Evolutionary conservation across 148 eudicot genomes (phyloP), one percentile per base, ranked within the genome.

Genomic region (Nepenthes gracilis): DNA sequence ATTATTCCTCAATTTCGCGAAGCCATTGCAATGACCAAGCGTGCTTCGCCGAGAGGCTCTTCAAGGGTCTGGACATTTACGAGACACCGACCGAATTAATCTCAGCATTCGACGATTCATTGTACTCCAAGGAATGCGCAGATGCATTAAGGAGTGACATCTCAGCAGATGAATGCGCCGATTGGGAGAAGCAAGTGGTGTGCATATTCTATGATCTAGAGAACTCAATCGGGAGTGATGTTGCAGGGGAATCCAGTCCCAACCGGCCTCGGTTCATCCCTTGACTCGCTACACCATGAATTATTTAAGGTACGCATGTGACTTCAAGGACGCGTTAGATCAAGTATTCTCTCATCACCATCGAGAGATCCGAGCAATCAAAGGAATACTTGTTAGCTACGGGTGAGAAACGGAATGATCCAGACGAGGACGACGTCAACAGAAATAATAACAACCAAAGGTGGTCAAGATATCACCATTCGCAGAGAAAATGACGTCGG

Each of bases 281-380:
- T 71, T 92, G 54, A 88, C 96, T 9, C 83, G 97, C 0, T 88
- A 88, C 72, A 93, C 86, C 10, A 78, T 92, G 86, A 92, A 92
- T 54, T 88, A 85, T 63, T 64, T 92, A 0, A 57, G 80, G 55
- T 83, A 81, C n/a, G 79, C 97, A 0, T 81, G 93, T 37, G 96
- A 88, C 61, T 92, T 78, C 63, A 85, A 74, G 55, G 80, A 81
- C 11, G 67, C 86, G 2, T 68, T 87, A 1, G 83, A 91, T 43
- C 70, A 78, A 13, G 78, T 91, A 3, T 91, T 87, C 53, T 69
- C 64, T 2, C 72, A 73, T 1, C 79, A 74, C 56, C 68, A 71
- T 54, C n/a, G n/a, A n/a, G n/a, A 68, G 33, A 35, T 33, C 72
- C 2, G 72, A 52, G 15, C 55, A 35, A 0, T 33, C 61, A 10